Evolutionary conservation across 257 asterid species (phyloP), one percentile per base, ranked within the genome.

Genomic region (Scutellaria minor): DNA sequence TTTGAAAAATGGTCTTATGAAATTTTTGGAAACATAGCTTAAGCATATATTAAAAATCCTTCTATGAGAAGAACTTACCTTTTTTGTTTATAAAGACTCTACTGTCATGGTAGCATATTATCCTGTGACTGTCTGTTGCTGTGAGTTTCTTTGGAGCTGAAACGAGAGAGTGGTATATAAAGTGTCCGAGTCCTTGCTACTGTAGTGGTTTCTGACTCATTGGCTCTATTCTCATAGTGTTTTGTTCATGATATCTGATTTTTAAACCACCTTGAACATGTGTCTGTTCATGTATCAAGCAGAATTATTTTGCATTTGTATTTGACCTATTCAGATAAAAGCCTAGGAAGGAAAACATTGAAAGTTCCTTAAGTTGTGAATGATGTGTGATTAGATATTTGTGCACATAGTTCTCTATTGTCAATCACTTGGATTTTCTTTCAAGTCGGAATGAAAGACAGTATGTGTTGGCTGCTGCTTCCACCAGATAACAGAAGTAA

Each of bases 21-120:
- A 24, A 24, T 24, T 24, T 24, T 24, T 39, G 46, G 78, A 37
- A 66, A 67, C 9, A 62, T 47, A 47, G 54, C 14, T 22, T 65
- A 54, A 55, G 11, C 15, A 66, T 48, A 18, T 57, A 27, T 50
- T 42, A 10, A 14, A 42, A 71, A n/a, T 37, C 11, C 11, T 74
- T 42, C 9, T n/a, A 24, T 42, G 66, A 63, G 64, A 6, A 39
- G 59, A 46, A 46, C 46, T 50, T 31, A 31, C 24, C 59, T 60
- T 22, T 37, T 20, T 48, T 51, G 39, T 41, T 9, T 15, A 52
- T 3, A 41, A 44, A 69, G 45, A 11, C 41, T 7, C 3, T 18
- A 40, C 53, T n/a, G 9, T 41, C 44, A 47, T 31, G 40, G 1
- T 5, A n/a, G 61, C 18, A 59, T 35, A 35, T 6, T 20, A 11